Evolutionary conservation across 2,329 filamentous ascomycete species (phyloP).

Genomic region (Fusarium pseudocircinatum): DNA sequence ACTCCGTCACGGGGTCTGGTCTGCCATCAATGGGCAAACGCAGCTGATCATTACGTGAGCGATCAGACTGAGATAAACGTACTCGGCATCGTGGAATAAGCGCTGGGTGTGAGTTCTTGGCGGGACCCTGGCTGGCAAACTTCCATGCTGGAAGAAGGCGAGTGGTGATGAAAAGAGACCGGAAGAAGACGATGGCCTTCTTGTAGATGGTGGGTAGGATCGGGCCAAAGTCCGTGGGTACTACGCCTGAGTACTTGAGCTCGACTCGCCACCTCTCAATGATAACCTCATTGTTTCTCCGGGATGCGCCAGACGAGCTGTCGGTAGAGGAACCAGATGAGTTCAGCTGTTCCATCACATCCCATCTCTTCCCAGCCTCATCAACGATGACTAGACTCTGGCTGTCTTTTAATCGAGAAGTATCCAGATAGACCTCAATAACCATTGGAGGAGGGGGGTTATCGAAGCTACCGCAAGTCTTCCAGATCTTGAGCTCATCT

Average conservation of each 20-base stretch:
- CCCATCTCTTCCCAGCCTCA: slow-evolving; percentile 90
- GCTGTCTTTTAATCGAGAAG: slow-evolving; percentile 79
- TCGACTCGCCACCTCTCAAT: slow-evolving; percentile 93
- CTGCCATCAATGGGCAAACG: slow-evolving; percentile 51
- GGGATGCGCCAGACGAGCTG: slow-evolving; percentile 53
- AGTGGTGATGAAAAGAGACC: slow-evolving; percentile 84
- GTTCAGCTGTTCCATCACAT: slow-evolving; percentile 85
- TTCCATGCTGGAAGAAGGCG: slow-evolving; percentile 88
- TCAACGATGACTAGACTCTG: slow-evolving; percentile 90
- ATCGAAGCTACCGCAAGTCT: slow-evolving; percentile 77
- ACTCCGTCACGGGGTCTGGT: slow-evolving; percentile 69
- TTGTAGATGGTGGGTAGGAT: slow-evolving; percentile 92
- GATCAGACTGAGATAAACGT: slow-evolving; percentile 66
- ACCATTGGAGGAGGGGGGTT: slow-evolving; percentile 84
- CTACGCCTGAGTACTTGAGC: slow-evolving; percentile 66
- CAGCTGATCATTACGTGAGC: slow-evolving; percentile 72
- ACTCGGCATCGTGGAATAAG: slow-evolving; percentile 86
- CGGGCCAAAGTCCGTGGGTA: slow-evolving; percentile 65
- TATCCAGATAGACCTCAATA: slow-evolving; percentile 90
- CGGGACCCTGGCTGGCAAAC: slow-evolving; percentile 76
- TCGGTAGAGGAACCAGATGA: slow-evolving; percentile 65
- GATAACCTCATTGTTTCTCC: slow-evolving; percentile 75
- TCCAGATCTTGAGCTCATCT: slow-evolving; percentile 85
- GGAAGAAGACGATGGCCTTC: slow-evolving; percentile 93
- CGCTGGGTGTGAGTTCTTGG: slow-evolving; percentile 73